Conservation (phyloP, 805 yeast species). For the Sporopachydermia quercuum region DNA sequence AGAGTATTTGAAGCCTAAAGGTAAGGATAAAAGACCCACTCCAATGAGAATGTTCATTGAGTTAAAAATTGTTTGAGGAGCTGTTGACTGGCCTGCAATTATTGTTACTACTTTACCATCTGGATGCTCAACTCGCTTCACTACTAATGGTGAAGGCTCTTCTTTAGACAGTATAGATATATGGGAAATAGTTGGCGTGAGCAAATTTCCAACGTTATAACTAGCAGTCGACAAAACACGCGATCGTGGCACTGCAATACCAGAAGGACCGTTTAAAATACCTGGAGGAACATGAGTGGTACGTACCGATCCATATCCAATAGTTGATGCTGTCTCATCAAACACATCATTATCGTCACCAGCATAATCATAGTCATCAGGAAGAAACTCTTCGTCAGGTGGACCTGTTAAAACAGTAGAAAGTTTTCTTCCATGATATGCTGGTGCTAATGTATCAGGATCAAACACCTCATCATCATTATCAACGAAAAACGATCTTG, state of each 20-base stretch:
- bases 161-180: constrained; percentile 2
- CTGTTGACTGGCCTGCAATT: constrained; percentile 68
- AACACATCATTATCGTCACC: constrained; percentile 23
- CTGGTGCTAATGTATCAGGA: constrained; percentile 53
- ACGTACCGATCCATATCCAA: background rate
- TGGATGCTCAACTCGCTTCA: constrained; percentile 51
- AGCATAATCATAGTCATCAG: constrained; percentile 22
- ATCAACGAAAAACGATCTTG: constrained; percentile 53
- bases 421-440: constrained; percentile 45
- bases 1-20: constrained; percentile 47
- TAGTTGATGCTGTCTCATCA: background rate
- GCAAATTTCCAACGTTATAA: background rate
- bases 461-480: constrained; percentile 46
- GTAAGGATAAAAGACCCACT: constrained; percentile 51
- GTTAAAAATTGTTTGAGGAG: constrained; percentile 55
- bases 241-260: background rate
- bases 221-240: background rate
- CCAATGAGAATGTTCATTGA: constrained; percentile 55
- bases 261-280: background rate
- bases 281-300: background rate
- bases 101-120: constrained; percentile 61
- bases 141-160: constrained; percentile 28
- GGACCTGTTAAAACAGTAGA: constrained; percentile 33
- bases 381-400: constrained; percentile 7
- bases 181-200: background rate